Conservation (phyloP, 2,329 filamentous ascomycete genomes). For the Epicoccum nigrum region DNA sequence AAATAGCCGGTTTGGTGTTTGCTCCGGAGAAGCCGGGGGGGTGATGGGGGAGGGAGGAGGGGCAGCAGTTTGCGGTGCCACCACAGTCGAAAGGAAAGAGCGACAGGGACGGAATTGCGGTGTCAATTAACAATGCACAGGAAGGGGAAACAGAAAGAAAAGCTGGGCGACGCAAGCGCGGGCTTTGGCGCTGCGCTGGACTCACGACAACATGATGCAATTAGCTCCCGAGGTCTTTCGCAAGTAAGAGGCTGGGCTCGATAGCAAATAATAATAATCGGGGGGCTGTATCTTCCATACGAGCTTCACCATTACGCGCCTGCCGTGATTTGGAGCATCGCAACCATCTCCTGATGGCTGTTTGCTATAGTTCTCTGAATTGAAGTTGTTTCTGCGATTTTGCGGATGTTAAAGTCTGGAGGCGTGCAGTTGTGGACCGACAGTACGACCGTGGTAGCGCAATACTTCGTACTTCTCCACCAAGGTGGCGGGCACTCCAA, state of each 20-base stretch:
- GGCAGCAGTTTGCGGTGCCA: slow-evolving; percentile 15
- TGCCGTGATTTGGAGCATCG: slow-evolving; percentile 1
- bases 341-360: not conserved
- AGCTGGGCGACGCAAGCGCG: slow-evolving; percentile 20
- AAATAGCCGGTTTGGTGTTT: slow-evolving; percentile 22
- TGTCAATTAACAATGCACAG: slow-evolving; percentile 3
- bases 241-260: slow-evolving; percentile 35
- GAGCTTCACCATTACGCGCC: slow-evolving; percentile 19
- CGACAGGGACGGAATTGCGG: slow-evolving; percentile 4
- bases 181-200: slow-evolving; percentile 20
- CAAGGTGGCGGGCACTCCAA: no score
- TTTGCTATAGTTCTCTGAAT: no score
- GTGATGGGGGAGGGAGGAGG: slow-evolving; percentile 22
- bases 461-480: no score
- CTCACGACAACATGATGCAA: slow-evolving; percentile 40
- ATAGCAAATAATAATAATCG: slow-evolving; percentile 32
- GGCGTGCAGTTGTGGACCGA: no score
- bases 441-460: no score
- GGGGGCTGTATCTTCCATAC: slow-evolving; percentile 26
- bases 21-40: slow-evolving; percentile 28
- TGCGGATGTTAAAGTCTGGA: no score
- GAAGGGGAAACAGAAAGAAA: slow-evolving; percentile 8
- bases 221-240: slow-evolving; percentile 14
- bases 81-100: slow-evolving; percentile 15
- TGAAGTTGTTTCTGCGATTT: no score